Conservation (phyloP, 257 asterid species). For the Apocynum venetum region DNA sequence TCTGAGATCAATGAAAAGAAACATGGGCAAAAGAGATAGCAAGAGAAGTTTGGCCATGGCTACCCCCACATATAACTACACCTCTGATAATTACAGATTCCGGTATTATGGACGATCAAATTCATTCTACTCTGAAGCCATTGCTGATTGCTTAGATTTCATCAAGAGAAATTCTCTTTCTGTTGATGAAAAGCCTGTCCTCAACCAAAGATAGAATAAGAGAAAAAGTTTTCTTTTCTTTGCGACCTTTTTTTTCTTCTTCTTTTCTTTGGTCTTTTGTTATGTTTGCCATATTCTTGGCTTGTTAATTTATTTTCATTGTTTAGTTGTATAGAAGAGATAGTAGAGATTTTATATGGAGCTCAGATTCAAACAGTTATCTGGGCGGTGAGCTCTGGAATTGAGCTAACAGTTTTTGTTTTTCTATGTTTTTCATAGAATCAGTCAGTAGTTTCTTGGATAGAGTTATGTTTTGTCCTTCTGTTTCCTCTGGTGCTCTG, state of each 20-base stretch:
- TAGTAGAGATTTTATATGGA: neutral
- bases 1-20: constrained; percentile 18
- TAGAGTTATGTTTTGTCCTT: constrained; percentile 16
- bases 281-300: neutral
- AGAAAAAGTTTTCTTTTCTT: no score
- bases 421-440: neutral
- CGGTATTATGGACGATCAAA: constrained; percentile 35
- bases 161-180: constrained; percentile 54
- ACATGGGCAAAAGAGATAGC: constrained; percentile 4
- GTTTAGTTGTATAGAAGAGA: constrained; percentile 6
- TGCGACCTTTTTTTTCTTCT: neutral
- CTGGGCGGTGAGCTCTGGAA: constrained; percentile 15
- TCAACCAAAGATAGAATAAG: constrained; percentile 10
- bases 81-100: constrained; percentile 5
- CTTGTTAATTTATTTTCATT: neutral
- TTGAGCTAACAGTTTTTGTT: neutral
- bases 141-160: constrained; percentile 56
- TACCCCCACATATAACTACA: neutral
- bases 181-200: constrained; percentile 41
- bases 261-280: neutral
- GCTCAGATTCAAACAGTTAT: neutral
- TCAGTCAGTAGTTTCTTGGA: constrained; percentile 6
- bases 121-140: constrained; percentile 56
- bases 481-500: constrained; percentile 9
- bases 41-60: constrained; percentile 12